Evolutionary conservation across 2,329 filamentous ascomycete genomes (phyloP).

Genomic region (Chrysoporthe deuterocubensis): DNA sequence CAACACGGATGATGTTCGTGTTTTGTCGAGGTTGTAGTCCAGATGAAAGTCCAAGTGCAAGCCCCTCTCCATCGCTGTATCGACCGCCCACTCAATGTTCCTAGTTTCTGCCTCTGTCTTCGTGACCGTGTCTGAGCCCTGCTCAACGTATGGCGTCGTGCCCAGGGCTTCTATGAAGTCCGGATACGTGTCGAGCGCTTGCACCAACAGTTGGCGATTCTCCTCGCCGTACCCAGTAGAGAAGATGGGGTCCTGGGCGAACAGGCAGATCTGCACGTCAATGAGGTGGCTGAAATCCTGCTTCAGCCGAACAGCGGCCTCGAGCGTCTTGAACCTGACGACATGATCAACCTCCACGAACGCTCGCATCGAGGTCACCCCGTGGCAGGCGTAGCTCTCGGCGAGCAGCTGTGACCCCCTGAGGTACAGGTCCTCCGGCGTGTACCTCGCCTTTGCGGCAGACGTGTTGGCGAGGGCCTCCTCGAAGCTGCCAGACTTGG

Average conservation of each 20-base stretch:
- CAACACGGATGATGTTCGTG: slow-evolving; percentile 52
- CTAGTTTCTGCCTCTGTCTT: slow-evolving; percentile 23
- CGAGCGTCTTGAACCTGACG: slow-evolving; percentile 49
- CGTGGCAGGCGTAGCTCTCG: slow-evolving; percentile 61
- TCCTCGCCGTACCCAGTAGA: slow-evolving; percentile 53
- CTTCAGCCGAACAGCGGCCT: slow-evolving; percentile 62
- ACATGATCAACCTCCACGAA: slow-evolving; percentile 73
- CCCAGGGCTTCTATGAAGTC: slow-evolving; percentile 63
- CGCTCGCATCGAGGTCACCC: slow-evolving; percentile 70
- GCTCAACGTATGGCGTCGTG: slow-evolving; percentile 73
- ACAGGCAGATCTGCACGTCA: slow-evolving; percentile 69
- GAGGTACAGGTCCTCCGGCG: slow-evolving; percentile 62
- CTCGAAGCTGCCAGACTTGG: slow-evolving; percentile 63
- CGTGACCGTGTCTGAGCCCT: slow-evolving; percentile 48
- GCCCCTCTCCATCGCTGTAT: slow-evolving; percentile 51
- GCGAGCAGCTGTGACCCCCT: slow-evolving; percentile 68
- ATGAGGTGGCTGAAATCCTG: slow-evolving; percentile 55
- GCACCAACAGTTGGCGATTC: slow-evolving; percentile 54
- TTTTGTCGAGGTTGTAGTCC: slow-evolving; percentile 66
- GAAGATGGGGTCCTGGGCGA: slow-evolving; percentile 72
- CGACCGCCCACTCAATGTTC: slow-evolving; percentile 68
- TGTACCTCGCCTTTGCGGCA: slow-evolving; percentile 67
- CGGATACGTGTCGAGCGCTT: slow-evolving; percentile 34
- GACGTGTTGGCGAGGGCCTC: slow-evolving; percentile 61
- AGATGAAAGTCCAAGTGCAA: slow-evolving; percentile 73